These are phyloP conservation scores for Chromera velia DNA, from an alignment of 73 alveolate species.

Conservation along the genomic window DNA sequence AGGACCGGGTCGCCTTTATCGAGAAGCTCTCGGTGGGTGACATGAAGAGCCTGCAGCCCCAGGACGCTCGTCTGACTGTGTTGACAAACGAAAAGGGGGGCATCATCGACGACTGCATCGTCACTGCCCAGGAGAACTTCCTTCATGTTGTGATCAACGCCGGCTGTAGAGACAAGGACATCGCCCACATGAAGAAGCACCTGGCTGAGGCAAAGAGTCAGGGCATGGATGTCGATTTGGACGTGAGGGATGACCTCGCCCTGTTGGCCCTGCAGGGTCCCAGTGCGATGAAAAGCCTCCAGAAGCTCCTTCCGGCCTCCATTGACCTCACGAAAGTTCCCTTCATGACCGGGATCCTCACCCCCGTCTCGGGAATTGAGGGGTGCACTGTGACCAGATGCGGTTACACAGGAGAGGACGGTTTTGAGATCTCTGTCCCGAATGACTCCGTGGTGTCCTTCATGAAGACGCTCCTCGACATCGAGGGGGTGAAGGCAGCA, in stretches of 20 bases:
- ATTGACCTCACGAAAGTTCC: constrained; percentile 33
- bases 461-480: constrained; percentile 42
- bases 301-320: constrained; percentile 32
- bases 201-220: neutral
- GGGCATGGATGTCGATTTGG: constrained; percentile 48
- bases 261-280: constrained; percentile 62
- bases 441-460: constrained; percentile 45
- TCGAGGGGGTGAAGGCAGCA: constrained; percentile 40
- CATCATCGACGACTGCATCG: constrained; percentile 69
- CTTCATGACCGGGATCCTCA: constrained; percentile 50
- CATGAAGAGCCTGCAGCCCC: constrained; percentile 41
- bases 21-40: constrained; percentile 67
- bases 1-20: constrained; percentile 56
- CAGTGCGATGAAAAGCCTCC: constrained; percentile 50
- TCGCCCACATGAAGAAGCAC: constrained; percentile 48
- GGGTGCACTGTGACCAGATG: constrained; percentile 49
- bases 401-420: constrained; percentile 89
- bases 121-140: constrained; percentile 46
- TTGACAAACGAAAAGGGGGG: constrained; percentile 73
- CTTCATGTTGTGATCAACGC: constrained; percentile 70
- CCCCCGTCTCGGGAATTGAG: constrained; percentile 11
- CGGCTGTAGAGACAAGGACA: constrained; percentile 69
- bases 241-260: constrained; percentile 42
- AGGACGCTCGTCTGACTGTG: constrained; percentile 54
- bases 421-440: constrained; percentile 71